Conservation (phyloP, 495 filamentous ascomycete species). For the Penicillium waksmanii region DNA sequence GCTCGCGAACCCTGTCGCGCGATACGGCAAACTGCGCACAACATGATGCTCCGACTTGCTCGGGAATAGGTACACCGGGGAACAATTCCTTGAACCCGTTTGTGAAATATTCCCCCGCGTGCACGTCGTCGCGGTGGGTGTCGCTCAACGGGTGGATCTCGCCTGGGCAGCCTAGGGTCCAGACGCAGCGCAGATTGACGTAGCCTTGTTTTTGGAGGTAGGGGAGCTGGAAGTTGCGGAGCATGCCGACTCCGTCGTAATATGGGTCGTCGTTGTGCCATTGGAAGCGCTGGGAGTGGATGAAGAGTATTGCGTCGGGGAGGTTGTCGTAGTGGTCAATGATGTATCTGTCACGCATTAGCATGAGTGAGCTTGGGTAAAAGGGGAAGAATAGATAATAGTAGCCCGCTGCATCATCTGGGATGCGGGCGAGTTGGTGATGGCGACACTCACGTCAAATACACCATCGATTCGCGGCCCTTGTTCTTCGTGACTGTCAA, state of each 20-base stretch:
- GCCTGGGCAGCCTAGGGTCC: slow-evolving; percentile 62
- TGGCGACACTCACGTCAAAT: slow-evolving; percentile 54
- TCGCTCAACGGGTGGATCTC: slow-evolving; percentile 58
- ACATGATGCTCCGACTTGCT: slow-evolving; percentile 60
- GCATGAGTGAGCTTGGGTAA: too few species aligned
- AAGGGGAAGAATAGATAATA: not conserved
- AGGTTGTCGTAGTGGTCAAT: slow-evolving; percentile 67
- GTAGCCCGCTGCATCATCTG: not conserved
- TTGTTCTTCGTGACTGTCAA: slow-evolving; percentile 57
- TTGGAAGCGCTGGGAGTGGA: slow-evolving; percentile 63
- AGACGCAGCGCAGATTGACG: slow-evolving; percentile 68
- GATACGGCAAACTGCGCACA: slow-evolving; percentile 76
- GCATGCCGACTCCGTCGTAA: slow-evolving; percentile 52
- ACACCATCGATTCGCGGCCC: slow-evolving; percentile 62
- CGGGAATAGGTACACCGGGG: slow-evolving; percentile 50
- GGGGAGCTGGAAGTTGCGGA: slow-evolving; percentile 56
- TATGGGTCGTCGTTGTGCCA: slow-evolving; percentile 65
- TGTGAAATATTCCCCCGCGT: slow-evolving; percentile 55
- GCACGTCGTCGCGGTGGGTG: slow-evolving; percentile 43
- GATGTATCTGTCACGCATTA: slow-evolving; percentile 51
- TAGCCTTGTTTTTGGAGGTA: slow-evolving; percentile 62
- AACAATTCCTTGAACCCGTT: slow-evolving; percentile 59
- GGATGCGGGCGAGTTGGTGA: not conserved
- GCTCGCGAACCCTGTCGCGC: slow-evolving; percentile 52
- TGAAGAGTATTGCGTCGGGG: slow-evolving; percentile 61